These are phyloP conservation scores for Zalaria obscura DNA, from an alignment of 2,329 filamentous ascomycete species.

Conservation along the genomic window DNA sequence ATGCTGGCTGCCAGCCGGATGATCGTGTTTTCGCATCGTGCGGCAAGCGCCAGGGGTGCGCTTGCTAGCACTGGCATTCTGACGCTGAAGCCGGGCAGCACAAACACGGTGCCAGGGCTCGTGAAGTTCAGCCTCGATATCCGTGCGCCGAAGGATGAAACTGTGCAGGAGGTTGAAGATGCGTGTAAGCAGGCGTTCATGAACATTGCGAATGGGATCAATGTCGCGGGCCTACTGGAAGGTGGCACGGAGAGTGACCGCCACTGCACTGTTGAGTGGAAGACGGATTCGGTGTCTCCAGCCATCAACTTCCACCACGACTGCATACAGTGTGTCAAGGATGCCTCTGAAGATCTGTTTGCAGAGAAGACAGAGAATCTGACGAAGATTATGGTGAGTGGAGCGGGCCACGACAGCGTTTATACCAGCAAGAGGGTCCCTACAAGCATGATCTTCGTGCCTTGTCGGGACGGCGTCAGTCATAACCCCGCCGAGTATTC, in stretches of 20 bases:
- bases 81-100: constrained; percentile 49
- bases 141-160: constrained; percentile 42
- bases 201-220: constrained; percentile 42
- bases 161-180: constrained; percentile 43
- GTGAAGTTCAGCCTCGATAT: constrained; percentile 58
- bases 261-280: constrained; percentile 40
- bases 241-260: constrained; percentile 24
- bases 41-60: constrained; percentile 45
- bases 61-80: constrained; percentile 59
- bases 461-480: constrained; percentile 31
- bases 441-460: constrained; percentile 35
- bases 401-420: constrained; percentile 48
- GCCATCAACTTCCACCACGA: constrained; percentile 52
- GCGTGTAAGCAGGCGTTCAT: constrained; percentile 44
- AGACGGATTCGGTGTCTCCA: constrained; percentile 45
- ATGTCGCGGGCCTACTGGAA: constrained; percentile 32
- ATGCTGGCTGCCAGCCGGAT: constrained; percentile 53
- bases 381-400: constrained; percentile 41
- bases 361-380: constrained; percentile 35
- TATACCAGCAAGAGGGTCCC: constrained; percentile 29
- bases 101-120: constrained; percentile 58
- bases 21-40: constrained; percentile 50
- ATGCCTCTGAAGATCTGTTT: constrained; percentile 43
- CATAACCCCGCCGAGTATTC: constrained; percentile 33
- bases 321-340: constrained; percentile 51